phyloP scores from a whole-genome alignment of 2,329 filamentous ascomycete species.

The Orbilia blumenaviensis region DNA sequence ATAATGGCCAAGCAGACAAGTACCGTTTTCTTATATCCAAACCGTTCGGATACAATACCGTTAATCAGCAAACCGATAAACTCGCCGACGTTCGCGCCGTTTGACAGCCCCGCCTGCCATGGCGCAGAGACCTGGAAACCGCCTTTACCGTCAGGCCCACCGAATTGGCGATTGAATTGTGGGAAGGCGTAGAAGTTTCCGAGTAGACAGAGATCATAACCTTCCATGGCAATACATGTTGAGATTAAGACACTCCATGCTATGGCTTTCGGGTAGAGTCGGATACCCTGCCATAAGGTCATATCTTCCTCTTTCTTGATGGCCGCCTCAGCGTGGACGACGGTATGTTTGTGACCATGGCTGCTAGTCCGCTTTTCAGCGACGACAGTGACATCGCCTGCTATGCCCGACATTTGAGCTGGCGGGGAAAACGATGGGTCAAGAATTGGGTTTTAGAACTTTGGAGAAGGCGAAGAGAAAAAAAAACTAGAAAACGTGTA shows the following conservation, averaged over 20 bases:
- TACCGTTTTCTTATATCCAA: constrained; percentile 66
- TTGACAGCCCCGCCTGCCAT: constrained; percentile 52
- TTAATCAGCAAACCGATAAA: constrained; percentile 67
- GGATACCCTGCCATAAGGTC: constrained; percentile 78
- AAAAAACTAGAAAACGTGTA: neutral
- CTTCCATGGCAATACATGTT: constrained; percentile 92
- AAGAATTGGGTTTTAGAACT: too few relatives aligned
- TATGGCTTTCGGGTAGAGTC: constrained; percentile 85
- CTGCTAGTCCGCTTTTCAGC: constrained; percentile 29
- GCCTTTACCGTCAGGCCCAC: constrained; percentile 27
- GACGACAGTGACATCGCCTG: constrained; percentile 21
- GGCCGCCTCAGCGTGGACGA: constrained; percentile 38
- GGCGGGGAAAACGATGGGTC: neutral
- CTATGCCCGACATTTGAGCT: constrained; percentile 27
- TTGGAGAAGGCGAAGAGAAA: too few relatives aligned
- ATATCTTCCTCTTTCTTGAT: constrained; percentile 73
- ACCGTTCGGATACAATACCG: constrained; percentile 65
- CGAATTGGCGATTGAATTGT: constrained; percentile 51
- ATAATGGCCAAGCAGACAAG: constrained; percentile 64
- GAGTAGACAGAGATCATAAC: constrained; percentile 82
- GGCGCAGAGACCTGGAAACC: constrained; percentile 42
- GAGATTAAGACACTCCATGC: constrained; percentile 84
- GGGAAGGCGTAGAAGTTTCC: constrained; percentile 69
- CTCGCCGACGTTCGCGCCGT: constrained; percentile 62
- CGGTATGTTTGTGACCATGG: constrained; percentile 36